These are phyloP conservation scores for Rhizopogon roseolus DNA, from an alignment of 768 basidiomycete genomes.

Conservation along the genomic window DNA sequence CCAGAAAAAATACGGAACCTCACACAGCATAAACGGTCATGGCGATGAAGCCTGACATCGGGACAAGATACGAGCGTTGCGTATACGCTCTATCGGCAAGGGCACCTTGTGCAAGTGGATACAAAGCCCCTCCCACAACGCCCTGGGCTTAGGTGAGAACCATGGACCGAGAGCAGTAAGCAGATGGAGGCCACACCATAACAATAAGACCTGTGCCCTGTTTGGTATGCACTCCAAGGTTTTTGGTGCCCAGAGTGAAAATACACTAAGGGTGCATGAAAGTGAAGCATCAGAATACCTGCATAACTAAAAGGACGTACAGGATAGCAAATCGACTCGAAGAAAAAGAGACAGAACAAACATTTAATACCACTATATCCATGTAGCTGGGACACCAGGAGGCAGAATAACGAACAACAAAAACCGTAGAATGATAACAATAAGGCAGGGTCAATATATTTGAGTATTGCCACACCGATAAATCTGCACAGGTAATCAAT, in stretches of 20 bases:
- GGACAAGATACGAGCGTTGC: slow-evolving; percentile 56
- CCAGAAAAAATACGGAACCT: slow-evolving; percentile 15
- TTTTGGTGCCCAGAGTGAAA: slow-evolving; percentile 62
- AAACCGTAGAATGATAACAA: slow-evolving; percentile 50
- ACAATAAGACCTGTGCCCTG: slow-evolving; percentile 59
- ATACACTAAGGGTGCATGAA: slow-evolving; percentile 34
- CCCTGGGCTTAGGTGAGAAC: slow-evolving; percentile 27
- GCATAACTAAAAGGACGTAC: slow-evolving; percentile 26
- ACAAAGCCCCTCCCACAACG: slow-evolving; percentile 64
- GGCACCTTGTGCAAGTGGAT: slow-evolving; percentile 53
- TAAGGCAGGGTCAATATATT: slow-evolving; percentile 61
- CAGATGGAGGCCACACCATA: slow-evolving; percentile 33
- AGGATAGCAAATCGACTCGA: slow-evolving; percentile 72
- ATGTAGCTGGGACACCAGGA: slow-evolving; percentile 44
- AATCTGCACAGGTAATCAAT: slow-evolving; percentile 36
- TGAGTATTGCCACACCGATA: slow-evolving; percentile 54
- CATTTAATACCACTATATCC: slow-evolving; percentile 54
- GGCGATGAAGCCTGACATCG: slow-evolving; percentile 50
- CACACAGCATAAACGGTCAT: slow-evolving; percentile 56
- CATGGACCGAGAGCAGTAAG: not conserved
- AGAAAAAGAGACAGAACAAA: slow-evolving; percentile 65
- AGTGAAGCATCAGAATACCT: not conserved
- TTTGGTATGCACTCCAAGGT: slow-evolving; percentile 56
- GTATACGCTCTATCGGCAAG: slow-evolving; percentile 47
- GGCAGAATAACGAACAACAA: slow-evolving; percentile 45